Evolutionary conservation across 164 flowering plant genomes (phyloP), one percentile per base, ranked within the genome.

Genomic region (Akebia trifoliata): DNA sequence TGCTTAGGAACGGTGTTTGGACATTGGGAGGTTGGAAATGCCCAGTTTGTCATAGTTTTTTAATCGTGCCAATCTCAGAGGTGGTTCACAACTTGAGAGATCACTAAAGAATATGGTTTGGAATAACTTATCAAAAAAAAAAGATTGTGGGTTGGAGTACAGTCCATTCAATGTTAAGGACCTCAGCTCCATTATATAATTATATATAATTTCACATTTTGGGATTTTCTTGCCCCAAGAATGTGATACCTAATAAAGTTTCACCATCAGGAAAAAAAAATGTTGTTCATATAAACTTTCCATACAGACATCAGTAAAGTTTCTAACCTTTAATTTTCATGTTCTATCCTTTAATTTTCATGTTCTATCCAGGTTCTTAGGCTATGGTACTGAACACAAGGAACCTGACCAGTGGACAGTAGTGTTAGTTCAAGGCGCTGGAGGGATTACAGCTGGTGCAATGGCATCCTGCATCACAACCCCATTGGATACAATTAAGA

Each of bases 401-500:
- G 73, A 67, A 58, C 67, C 67, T 57, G 53, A 78, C 61, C 61
- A 50, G 44, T 40, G 56, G 66, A 77, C 66, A 32, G 72, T 90
- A 53, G 62, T 81, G 21, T 39, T 54, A 61, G 99, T 93, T 69
- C 97, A 93, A 76, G 99, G 85, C 63, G 50, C 77, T 57, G 97
- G 99, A 50, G 99, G 95, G 45, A 74, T 90, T 46, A 44, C 78
- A 56, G 96, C 99, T 35, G 99, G 97, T 64, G 92, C 90, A 21
- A 74, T 81, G 46, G 90, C 97, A 28, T 87, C 99, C 29, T 84
- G 76, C 53, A 74, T 86, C 55, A 90, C 99, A 37, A 93, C 97
- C 30, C 99, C 99, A 39, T 52, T 93, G 78, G 99, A 93, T 64
- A 93, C 99, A 15, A 84, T 93, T n/a, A 93, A 93, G 74, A 93